These are phyloP conservation scores for Zygotorulaspora sp. DNA, from an alignment of 805 yeast species.

Conservation along the genomic window DNA sequence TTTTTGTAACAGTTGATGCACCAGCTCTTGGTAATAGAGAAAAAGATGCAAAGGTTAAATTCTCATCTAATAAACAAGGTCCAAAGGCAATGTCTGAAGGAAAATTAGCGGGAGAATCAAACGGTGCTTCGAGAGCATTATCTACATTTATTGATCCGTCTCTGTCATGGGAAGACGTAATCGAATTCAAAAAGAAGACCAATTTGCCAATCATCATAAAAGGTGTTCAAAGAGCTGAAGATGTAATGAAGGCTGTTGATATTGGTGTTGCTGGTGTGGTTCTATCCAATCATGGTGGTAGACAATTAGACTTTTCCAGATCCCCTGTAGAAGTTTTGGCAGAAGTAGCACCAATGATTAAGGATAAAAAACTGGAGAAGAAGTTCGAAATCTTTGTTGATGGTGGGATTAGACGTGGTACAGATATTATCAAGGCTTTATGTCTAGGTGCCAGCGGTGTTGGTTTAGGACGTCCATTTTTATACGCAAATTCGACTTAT, in stretches of 20 bases:
- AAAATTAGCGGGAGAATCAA: conserved; percentile 44
- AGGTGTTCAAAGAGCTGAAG: conserved; percentile 83
- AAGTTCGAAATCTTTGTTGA: conserved; percentile 58
- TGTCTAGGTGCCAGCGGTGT: conserved; percentile 69
- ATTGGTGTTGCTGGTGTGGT: conserved; percentile 75
- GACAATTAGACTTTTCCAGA: conserved; percentile 80
- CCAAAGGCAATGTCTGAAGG: conserved; percentile 43
- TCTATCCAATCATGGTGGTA: conserved; percentile 83
- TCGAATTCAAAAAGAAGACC: conserved; percentile 51
- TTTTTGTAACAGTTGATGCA: conserved; percentile 89
- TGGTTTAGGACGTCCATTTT: conserved; percentile 63
- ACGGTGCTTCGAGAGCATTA: conserved; percentile 84
- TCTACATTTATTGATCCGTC: conserved; percentile 78
- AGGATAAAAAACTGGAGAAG: conserved; percentile 42
- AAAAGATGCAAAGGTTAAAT: conserved; percentile 72
- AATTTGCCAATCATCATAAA: conserved; percentile 66
- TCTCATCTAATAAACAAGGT: conserved; percentile 38
- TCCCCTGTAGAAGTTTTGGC: conserved; percentile 72
- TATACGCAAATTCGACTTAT: conserved; percentile 58
- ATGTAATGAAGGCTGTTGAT: conserved; percentile 67
- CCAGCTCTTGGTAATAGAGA: conserved; percentile 90
- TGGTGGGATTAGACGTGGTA: conserved; percentile 67
- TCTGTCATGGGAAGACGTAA: conserved; percentile 61
- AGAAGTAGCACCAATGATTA: conserved; percentile 56
- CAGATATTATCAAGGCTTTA: conserved; percentile 60